Base-by-base conservation (phyloP, 768 basidiomycete genomes). In the Leucocoprinus leucothites region DNA sequence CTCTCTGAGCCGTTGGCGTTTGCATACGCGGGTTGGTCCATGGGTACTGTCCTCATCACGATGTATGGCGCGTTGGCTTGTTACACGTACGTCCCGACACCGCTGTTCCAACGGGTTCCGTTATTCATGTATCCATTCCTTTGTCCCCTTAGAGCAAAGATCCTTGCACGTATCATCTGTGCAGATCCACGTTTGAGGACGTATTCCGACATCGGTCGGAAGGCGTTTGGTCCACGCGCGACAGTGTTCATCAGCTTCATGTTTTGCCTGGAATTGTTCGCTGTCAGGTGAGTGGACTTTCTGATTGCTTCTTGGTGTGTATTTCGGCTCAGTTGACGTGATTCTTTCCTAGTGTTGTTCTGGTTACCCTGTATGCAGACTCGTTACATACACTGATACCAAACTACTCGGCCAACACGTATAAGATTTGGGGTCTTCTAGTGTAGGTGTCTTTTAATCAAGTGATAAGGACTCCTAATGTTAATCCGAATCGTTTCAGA, bases 1-100 rank as follows among this genome's bases (percentile, higher is more conserved):
- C 78, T 95, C 16, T 91, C 91, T 11, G 86, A 92, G 65, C 92
- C 94, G 0, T 76, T 97, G 22, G 95, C 95, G 0, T 96, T 97
- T 63, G 84, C 94, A 1, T 92, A 91, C 63, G 82, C 92, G 1
- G 96, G 95, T 2, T 98, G 95, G 95, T 71, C 87, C 16, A 74
- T 78, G 35, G 95, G 96, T 0, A 86, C 85, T 0, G 6, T 79
- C 22, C 73, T 98, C 14, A 82, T 96, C 55, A 65, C 91, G 9
- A 80, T 82, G 50, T 94, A 93, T 62, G 92, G 88, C 0, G 77
- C 80, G 56, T 69, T 95, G 16, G 87, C 93, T 7, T 96, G 92
- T 65, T 91, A 97, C 68, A 94, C 92, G 92, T 94, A 64, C 54
- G 89, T 80, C 13, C 7, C 25, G 46, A 36, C 24, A 21, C 57